These are phyloP conservation scores for Hypoxylon sp. DNA, from an alignment of 2,329 filamentous ascomycete species.

Conservation along the genomic window DNA sequence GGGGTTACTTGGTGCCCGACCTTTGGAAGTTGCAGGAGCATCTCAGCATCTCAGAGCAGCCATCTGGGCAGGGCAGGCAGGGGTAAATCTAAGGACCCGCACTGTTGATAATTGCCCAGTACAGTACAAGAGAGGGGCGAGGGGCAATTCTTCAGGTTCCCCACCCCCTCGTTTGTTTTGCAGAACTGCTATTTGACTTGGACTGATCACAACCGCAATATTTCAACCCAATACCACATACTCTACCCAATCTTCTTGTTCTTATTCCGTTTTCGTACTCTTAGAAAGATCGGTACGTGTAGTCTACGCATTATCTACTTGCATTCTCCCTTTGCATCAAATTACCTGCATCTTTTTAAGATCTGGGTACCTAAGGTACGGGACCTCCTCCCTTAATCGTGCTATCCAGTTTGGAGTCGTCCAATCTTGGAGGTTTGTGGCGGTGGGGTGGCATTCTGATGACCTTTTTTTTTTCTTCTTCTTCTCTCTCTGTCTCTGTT, in stretches of 20 bases:
- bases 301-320: slow-evolving; percentile 26
- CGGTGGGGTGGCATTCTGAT: slow-evolving; percentile 31
- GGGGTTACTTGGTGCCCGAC: slow-evolving; percentile 33
- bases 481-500: neutral
- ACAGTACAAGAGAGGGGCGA: slow-evolving; percentile 26
- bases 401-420: slow-evolving; percentile 26
- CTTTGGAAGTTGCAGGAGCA: slow-evolving; percentile 13
- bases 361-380: slow-evolving; percentile 35
- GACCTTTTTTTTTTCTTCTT: slow-evolving; percentile 4
- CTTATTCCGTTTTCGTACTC: slow-evolving; percentile 16
- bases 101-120: slow-evolving; percentile 4
- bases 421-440: slow-evolving; percentile 22
- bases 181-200: slow-evolving; percentile 33
- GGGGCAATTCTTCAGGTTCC: slow-evolving; percentile 43
- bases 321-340: slow-evolving; percentile 37
- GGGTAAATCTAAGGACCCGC: slow-evolving; percentile 6
- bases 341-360: slow-evolving; percentile 37
- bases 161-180: slow-evolving; percentile 44
- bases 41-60: too few relatives aligned
- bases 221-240: slow-evolving; percentile 45
- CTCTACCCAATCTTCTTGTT: slow-evolving; percentile 37
- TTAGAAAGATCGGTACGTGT: slow-evolving; percentile 30
- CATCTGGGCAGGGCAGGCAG: neutral
- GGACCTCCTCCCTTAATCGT: slow-evolving; percentile 19
- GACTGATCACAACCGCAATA: slow-evolving; percentile 34